These are phyloP conservation scores for Scalesia atractyloides DNA, from an alignment of 129 eudicot genomes.

Conservation along the genomic window DNA sequence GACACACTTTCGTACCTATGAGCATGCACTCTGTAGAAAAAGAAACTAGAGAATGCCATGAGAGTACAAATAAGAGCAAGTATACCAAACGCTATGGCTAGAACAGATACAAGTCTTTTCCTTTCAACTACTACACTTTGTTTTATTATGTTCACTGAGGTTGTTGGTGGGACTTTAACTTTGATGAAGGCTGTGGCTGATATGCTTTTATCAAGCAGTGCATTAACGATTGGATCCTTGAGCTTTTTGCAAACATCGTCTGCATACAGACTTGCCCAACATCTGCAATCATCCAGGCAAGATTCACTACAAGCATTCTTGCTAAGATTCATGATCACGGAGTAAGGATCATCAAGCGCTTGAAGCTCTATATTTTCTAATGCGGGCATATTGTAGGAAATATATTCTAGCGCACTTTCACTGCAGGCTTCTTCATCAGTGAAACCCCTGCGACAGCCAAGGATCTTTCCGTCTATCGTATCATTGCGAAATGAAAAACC, in stretches of 20 bases:
- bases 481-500: constrained; percentile 18
- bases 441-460: constrained; percentile 35
- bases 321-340: not conserved
- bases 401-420: not conserved
- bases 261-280: constrained; percentile 26
- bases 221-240: constrained; percentile 22
- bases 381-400: constrained; percentile 2
- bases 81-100: constrained; percentile 20
- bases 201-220: not conserved
- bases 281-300: constrained; percentile 37
- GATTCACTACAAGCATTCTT: constrained; percentile 21
- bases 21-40: constrained; percentile 31
- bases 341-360: not conserved
- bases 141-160: not conserved
- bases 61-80: constrained; percentile 23
- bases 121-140: not conserved
- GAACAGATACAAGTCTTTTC: constrained; percentile 10
- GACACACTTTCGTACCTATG: constrained; percentile 12
- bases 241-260: constrained; percentile 14
- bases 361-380: constrained; percentile 2
- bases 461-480: not conserved
- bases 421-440: constrained; percentile 30
- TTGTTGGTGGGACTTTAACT: not conserved
- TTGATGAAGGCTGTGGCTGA: constrained; percentile 26
- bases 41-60: constrained; percentile 28